phyloP scores from a whole-genome alignment of 2,329 filamentous ascomycete species.

The Immersiporthe knoxdaviesiana region DNA sequence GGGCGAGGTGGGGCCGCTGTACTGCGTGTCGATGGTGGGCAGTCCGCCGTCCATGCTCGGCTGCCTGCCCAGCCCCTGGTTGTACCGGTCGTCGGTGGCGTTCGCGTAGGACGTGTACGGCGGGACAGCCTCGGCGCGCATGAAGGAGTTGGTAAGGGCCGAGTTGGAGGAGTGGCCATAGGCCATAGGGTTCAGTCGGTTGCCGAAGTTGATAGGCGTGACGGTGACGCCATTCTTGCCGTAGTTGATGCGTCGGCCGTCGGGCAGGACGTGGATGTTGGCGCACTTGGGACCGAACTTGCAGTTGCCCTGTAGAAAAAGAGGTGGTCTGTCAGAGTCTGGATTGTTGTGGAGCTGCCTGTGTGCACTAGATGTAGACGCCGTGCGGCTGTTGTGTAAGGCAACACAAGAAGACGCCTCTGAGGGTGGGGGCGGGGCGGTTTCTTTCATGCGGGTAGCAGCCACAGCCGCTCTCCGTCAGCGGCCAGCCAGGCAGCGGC shows the following conservation, averaged over 20 bases:
- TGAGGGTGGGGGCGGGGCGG: not conserved
- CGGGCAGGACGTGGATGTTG: constrained; percentile 91
- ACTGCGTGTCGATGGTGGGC: constrained; percentile 62
- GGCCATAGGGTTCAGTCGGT: constrained; percentile 67
- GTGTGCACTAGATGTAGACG: not conserved
- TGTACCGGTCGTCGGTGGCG: constrained; percentile 47
- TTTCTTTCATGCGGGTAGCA: not conserved
- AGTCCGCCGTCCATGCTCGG: constrained; percentile 59
- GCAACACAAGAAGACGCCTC: constrained; percentile 26
- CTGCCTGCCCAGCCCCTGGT: constrained; percentile 50
- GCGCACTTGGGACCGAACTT: constrained; percentile 98
- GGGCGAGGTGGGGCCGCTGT: constrained; percentile 57
- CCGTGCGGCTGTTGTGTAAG: constrained; percentile 15
- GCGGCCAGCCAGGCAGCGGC: not conserved
- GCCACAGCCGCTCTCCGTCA: not conserved
- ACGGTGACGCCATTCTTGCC: constrained; percentile 70
- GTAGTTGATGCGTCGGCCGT: constrained; percentile 89
- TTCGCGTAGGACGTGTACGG: constrained; percentile 55
- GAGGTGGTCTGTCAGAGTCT: not conserved
- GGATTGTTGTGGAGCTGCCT: not conserved
- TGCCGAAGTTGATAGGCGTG: constrained; percentile 62
- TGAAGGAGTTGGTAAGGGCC: constrained; percentile 74
- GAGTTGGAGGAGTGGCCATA: constrained; percentile 68
- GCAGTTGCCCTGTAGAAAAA: constrained; percentile 78
- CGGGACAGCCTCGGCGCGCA: constrained; percentile 59